Conservation (phyloP, 495 filamentous ascomycete species). For the Lasiosphaeriaceae sp. region DNA sequence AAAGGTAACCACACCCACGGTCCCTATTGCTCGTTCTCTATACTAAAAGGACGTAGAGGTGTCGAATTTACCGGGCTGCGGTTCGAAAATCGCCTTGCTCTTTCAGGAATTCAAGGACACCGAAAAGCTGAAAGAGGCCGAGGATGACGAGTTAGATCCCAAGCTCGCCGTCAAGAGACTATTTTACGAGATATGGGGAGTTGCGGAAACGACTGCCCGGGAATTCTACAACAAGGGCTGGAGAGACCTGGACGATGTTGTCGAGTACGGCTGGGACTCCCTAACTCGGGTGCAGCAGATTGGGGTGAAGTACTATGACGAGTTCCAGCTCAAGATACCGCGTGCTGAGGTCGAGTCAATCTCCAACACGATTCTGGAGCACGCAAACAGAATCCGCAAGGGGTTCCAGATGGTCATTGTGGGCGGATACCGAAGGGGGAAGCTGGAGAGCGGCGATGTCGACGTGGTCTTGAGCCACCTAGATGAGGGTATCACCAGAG, state of each 20-base stretch:
- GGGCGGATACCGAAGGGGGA: constrained; percentile 83
- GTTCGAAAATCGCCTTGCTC: constrained; percentile 71
- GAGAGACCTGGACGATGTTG: constrained; percentile 69
- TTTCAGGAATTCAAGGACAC: constrained; percentile 69
- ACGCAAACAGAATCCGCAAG: constrained; percentile 53
- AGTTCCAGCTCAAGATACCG: constrained; percentile 69
- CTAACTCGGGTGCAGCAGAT: constrained; percentile 85
- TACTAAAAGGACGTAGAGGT: constrained; percentile 54
- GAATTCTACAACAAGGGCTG: constrained; percentile 83
- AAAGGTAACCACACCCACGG: constrained; percentile 18
- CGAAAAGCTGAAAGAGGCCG: constrained; percentile 58
- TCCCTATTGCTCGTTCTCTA: not conserved
- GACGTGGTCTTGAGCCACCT: constrained; percentile 83
- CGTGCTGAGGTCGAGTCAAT: constrained; percentile 72
- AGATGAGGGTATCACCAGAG: constrained; percentile 58
- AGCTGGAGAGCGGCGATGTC: constrained; percentile 70
- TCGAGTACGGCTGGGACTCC: constrained; percentile 74
- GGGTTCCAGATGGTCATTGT: constrained; percentile 71
- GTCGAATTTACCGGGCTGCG: constrained; percentile 71
- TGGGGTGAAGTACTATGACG: constrained; percentile 92
- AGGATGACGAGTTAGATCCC: constrained; percentile 60
- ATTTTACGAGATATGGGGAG: constrained; percentile 86
- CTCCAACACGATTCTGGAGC: constrained; percentile 51
- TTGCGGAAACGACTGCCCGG: constrained; percentile 76
- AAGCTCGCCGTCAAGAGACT: constrained; percentile 57